These are phyloP conservation scores for Isatis tinctoria DNA, from an alignment of 345 rosid genomes.

Conservation along the genomic window DNA sequence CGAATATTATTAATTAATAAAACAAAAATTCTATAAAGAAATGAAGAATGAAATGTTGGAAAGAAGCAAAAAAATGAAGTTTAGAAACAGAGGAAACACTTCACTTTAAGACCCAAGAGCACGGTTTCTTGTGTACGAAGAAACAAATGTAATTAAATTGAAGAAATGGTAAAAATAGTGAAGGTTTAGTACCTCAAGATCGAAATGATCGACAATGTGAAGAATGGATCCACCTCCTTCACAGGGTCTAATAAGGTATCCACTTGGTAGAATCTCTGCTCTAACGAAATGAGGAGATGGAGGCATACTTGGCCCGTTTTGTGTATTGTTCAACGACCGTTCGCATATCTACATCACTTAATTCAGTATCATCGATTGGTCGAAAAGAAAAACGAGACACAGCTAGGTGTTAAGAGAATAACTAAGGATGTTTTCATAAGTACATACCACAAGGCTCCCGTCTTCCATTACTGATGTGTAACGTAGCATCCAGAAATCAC, in stretches of 20 bases:
- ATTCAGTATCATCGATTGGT: background rate
- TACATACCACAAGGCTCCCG: constrained; percentile 91
- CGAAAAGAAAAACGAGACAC: background rate
- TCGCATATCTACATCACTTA: constrained; percentile 60
- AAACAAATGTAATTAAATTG: background rate
- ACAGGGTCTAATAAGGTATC: constrained; percentile 91
- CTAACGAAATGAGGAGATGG: constrained; percentile 89
- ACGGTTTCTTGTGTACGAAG: constrained; percentile 18
- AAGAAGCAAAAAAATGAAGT: background rate
- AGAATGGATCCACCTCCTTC: constrained; percentile 98
- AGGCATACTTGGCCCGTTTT: constrained; percentile 95
- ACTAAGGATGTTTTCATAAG: background rate
- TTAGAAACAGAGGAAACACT: background rate
- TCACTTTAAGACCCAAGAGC: constrained; percentile 12
- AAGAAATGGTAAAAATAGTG: background rate
- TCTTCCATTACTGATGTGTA: constrained; percentile 94
- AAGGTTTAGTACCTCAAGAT: constrained; percentile 62
- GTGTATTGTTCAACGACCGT: constrained; percentile 85
- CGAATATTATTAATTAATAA: background rate
- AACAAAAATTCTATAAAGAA: background rate
- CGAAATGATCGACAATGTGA: constrained; percentile 91
- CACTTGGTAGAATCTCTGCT: constrained; percentile 92
- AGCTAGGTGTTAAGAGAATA: background rate
- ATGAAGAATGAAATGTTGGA: background rate
- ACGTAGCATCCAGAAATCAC: constrained; percentile 97